Base-by-base conservation (phyloP, 768 basidiomycete genomes). In the Lenzites betulinus region DNA sequence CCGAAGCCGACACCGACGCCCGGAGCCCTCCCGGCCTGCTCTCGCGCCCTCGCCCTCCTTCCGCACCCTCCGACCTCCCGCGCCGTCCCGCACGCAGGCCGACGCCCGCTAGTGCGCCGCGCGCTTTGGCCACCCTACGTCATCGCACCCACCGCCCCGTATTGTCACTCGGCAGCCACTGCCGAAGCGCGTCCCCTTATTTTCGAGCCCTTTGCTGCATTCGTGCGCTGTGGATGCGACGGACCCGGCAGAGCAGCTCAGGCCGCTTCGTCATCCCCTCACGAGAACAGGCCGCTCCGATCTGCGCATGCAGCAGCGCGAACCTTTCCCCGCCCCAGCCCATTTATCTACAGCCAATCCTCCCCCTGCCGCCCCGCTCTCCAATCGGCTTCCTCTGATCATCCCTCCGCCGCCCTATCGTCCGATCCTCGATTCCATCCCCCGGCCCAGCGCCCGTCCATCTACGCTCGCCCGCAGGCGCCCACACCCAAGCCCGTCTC, bases 321-420 rank as follows among this genome's bases (percentile, higher is more conserved):
- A 51, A 51, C 58, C 41, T 47, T 52, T 51, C 33, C 51, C 58
- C 49, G 58, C 51, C 58, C 51, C 39, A 51, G 35, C 58, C 36
- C 51, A 22, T 44, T 47, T 49, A 52, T 50, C 48, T 50, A 25
- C 55, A 57, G 55, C 58, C 58, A 59, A 60, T 60, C 59, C 46
- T n/a, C 42, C 47, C n/a, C 26, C 30, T 55, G 52, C 52, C 59
- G 59, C 30, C 47, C 41, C 26, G 15, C 48, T 47, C 42, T 28
- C 53, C 60, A 59, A 60, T 55, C 59, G 53, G 52, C 59, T 39
- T 54, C 52, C 46, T 60, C 52, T 54, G 58, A 59, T 52, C 58
- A 36, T 46, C 6, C 55, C 47, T 22, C 44, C 33, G 41, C 59
- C 52, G 46, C n/a, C n/a, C 30, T 51, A 53, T 54, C 46, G 44